A percentile compares a stretch with the other conserved stretches of the same genome.
Evolutionary conservation across 306 rosid genomes (phyloP).

Genomic region (Pterocarpus santalinus): DNA sequence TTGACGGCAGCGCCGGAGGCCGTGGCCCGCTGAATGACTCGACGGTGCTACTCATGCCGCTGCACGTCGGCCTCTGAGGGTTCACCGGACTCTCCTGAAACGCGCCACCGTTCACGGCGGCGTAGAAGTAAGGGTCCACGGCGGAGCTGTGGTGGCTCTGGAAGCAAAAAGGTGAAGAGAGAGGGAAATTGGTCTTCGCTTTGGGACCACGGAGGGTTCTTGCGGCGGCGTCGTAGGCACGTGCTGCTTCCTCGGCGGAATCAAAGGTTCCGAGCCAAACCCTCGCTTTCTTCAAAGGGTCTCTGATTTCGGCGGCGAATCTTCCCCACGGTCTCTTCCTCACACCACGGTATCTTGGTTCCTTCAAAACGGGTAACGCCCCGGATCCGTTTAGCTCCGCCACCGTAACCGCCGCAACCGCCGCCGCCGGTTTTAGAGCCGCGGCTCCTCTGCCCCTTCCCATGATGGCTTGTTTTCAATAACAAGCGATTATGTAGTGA

Average conservation of each 20-base stretch:
- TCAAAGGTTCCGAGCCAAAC: constrained; percentile 93
- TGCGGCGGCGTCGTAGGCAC: constrained; percentile 85
- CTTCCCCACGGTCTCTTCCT: constrained; percentile 91
- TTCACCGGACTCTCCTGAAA: constrained; percentile 43
- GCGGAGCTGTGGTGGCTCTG: constrained; percentile 22
- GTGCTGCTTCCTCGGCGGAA: constrained; percentile 86
- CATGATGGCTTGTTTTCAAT: constrained; percentile 41
- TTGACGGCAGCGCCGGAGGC: constrained; percentile 12
- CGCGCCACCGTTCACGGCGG: constrained; percentile 46
- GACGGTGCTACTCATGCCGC: constrained; percentile 81
- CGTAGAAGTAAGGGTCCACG: constrained; percentile 50
- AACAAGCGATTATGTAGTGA: no score
- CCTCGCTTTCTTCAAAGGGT: constrained; percentile 81
- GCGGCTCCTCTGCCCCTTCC: constrained; percentile 65
- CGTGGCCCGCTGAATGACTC: constrained; percentile 89
- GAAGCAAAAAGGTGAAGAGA: constrained; percentile 47
- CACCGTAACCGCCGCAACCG: background rate
- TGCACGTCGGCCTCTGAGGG: constrained; percentile 72
- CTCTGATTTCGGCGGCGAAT: constrained; percentile 94
- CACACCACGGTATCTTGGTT: constrained; percentile 77
- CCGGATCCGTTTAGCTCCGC: constrained; percentile 51
- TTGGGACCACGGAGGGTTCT: constrained; percentile 79
- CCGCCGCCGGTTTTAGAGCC: constrained; percentile 25
- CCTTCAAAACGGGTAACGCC: constrained; percentile 49
- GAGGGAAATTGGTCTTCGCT: constrained; percentile 79